Evolutionary conservation across 1,139 yeast species (phyloP).

Genomic region (Geotrichum carabidarum): DNA sequence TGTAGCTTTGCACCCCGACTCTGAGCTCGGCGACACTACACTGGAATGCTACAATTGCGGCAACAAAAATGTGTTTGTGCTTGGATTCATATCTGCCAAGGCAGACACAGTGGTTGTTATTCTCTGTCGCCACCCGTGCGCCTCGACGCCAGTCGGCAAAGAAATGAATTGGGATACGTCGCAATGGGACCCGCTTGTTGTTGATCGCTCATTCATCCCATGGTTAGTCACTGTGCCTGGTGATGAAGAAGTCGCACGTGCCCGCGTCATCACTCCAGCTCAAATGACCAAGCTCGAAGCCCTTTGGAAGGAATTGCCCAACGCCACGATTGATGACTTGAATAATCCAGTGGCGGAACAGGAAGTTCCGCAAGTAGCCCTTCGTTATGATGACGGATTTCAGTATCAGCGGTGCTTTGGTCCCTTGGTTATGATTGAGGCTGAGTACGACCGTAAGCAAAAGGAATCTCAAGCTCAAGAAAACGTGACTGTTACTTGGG

Average conservation of each 20-base stretch:
- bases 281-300: constrained; percentile 74
- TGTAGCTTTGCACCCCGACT: constrained; percentile 70
- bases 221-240: constrained; percentile 76
- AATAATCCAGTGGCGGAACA: constrained; percentile 52
- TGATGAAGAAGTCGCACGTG: constrained; percentile 56
- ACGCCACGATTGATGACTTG: constrained; percentile 56
- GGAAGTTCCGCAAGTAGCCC: constrained; percentile 62
- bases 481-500: constrained; percentile 72
- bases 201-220: constrained; percentile 66
- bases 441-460: constrained; percentile 67
- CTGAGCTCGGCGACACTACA: constrained; percentile 78
- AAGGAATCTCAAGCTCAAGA: constrained; percentile 78
- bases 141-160: constrained; percentile 47
- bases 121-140: constrained; percentile 85
- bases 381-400: constrained; percentile 77
- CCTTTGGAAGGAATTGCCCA: constrained; percentile 70
- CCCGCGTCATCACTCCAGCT: constrained; percentile 53
- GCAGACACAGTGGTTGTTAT: constrained; percentile 83
- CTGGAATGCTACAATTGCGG: constrained; percentile 93
- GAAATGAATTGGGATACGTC: constrained; percentile 72
- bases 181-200: constrained; percentile 85
- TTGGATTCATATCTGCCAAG: constrained; percentile 87
- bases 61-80: constrained; percentile 66
- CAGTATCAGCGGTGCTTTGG: constrained; percentile 84
- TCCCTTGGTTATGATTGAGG: constrained; percentile 76